A percentile compares a stretch with the other conserved stretches of the same genome.
These are phyloP conservation scores for Pythium angustatum DNA, from an alignment of 352 stramenopile genomes.

Conservation along the genomic window DNA sequence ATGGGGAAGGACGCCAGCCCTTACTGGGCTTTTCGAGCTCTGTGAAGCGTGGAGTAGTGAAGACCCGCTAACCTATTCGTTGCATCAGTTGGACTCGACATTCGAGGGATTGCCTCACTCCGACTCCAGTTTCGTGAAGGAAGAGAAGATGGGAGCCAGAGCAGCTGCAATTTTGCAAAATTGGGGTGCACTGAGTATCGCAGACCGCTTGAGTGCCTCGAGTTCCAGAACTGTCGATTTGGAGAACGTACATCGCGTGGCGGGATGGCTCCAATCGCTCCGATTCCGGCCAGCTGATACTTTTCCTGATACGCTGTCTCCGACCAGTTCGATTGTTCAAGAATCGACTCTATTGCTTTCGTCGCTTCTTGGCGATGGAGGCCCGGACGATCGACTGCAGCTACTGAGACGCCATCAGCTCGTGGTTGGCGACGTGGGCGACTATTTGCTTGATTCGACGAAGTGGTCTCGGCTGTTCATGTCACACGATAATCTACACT, in stretches of 20 bases:
- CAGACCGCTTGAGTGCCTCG: conserved; percentile 6
- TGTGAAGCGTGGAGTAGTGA: conserved; percentile 20
- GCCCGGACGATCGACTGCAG: background rate
- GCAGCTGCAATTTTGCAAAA: conserved; percentile 6
- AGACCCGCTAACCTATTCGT: background rate
- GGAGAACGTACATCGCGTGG: background rate
- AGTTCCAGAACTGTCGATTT: background rate
- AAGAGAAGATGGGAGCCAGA: background rate
- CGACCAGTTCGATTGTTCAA: background rate
- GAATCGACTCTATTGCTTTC: conserved; percentile 7
- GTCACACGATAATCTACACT: background rate
- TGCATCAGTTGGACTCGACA: background rate
- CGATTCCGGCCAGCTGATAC: conserved; percentile 9
- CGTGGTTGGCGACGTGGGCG: background rate
- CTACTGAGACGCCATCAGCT: background rate
- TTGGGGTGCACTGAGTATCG: conserved; percentile 17
- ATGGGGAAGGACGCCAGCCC: conserved; percentile 3
- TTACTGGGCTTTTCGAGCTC: conserved; percentile 8
- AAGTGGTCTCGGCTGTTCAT: conserved; percentile 14
- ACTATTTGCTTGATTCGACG: conserved; percentile 3
- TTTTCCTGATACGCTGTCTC: conserved; percentile 9
- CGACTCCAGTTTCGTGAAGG: background rate
- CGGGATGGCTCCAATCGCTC: conserved; percentile 1
- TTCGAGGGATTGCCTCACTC: background rate
- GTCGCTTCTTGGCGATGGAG: conserved; percentile 1